A percentile compares a stretch with the other conserved stretches of the same genome.
Conservation (phyloP, 345 rosid genomes). For the Hibiscus trionum region DNA sequence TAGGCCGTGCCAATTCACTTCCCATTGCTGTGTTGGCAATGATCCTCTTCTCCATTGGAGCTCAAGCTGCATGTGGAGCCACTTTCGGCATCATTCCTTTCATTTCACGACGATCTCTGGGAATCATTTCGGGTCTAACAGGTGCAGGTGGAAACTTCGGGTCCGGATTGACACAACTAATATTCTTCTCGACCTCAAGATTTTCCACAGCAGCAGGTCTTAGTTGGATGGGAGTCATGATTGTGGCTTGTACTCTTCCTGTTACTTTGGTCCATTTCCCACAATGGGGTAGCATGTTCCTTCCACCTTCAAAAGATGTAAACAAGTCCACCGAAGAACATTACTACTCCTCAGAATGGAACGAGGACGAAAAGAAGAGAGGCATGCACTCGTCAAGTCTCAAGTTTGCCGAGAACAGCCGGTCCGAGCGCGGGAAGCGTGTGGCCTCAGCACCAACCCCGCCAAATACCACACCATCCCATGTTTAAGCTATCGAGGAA, state of each 20-base stretch:
- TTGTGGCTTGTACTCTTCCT: conserved; percentile 54
- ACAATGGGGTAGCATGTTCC: conserved; percentile 80
- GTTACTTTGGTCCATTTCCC: conserved; percentile 63
- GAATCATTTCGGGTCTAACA: conserved; percentile 69
- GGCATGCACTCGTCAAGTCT: conserved; percentile 58
- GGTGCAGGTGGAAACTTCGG: conserved; percentile 83
- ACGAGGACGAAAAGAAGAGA: conserved; percentile 55
- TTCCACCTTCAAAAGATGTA: conserved; percentile 39
- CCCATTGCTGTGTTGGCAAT: conserved; percentile 54
- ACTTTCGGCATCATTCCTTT: conserved; percentile 76
- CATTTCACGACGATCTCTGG: conserved; percentile 66
- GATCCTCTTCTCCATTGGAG: conserved; percentile 71
- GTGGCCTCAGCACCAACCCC: conserved; percentile 42
- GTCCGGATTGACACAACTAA: conserved; percentile 62
- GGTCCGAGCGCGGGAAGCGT: conserved; percentile 58
- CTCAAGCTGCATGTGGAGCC: conserved; percentile 91
- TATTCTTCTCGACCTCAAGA: conserved; percentile 51
- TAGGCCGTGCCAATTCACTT: conserved; percentile 57
- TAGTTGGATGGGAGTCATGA: conserved; percentile 65
- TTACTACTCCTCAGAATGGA: conserved; percentile 57
- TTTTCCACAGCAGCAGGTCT: conserved; percentile 55
- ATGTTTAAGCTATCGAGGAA: conserved; percentile 15
- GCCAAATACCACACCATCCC: conserved; percentile 32
- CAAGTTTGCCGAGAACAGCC: conserved; percentile 67
- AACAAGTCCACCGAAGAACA: conserved; percentile 44